phyloP scores from a whole-genome alignment of 345 rosid genomes.

The Hibiscus mutabilis region DNA sequence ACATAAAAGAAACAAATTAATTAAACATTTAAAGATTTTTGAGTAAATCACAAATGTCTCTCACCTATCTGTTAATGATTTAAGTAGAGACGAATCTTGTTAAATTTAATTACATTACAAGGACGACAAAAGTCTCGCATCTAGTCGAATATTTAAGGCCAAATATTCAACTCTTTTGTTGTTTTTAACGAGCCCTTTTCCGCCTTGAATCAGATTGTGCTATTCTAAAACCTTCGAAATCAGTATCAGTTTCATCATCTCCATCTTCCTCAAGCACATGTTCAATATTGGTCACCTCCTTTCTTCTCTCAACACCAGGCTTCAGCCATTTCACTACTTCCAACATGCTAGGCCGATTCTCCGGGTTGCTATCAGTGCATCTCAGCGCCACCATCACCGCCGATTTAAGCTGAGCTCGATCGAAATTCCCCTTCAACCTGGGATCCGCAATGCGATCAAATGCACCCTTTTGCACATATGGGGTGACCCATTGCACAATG shows the following conservation, averaged over 20 bases:
- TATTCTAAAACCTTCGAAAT: conserved; percentile 15
- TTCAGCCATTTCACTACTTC: conserved; percentile 51
- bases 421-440: conserved; percentile 37
- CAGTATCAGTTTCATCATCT: conserved; percentile 1
- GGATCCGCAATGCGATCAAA: conserved; percentile 46
- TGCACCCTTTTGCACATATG: conserved; percentile 44
- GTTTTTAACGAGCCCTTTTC: not conserved
- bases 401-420: conserved; percentile 29
- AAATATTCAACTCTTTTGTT: no score
- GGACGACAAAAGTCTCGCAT: no score
- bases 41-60: no score
- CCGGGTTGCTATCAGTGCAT: conserved; percentile 42
- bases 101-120: no score
- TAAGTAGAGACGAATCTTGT: no score
- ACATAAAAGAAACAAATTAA: no score
- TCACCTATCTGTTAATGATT: no score
- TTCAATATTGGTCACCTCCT: conserved; percentile 13
- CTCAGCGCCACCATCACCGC: conserved; percentile 32
- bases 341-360: conserved; percentile 50
- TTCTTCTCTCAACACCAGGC: conserved; percentile 23
- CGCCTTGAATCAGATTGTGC: conserved; percentile 1
- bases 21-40: no score
- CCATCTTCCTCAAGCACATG: conserved; percentile 10
- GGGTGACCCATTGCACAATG: conserved; percentile 56
- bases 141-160: no score